Conservation (phyloP, 2,329 filamentous ascomycete genomes). For the Apiospora saccharicola region DNA sequence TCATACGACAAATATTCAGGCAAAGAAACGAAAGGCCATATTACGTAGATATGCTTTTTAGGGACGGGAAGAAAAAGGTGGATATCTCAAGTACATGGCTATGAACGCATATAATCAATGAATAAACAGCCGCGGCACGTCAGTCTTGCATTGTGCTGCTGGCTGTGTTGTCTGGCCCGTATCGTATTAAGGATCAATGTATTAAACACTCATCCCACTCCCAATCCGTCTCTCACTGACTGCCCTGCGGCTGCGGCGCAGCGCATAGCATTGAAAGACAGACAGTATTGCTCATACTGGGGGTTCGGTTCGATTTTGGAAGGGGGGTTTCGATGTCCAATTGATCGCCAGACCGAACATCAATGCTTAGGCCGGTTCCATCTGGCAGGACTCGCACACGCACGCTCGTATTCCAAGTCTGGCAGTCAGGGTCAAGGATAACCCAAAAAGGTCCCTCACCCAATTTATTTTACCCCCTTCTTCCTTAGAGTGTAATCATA, state of each 20-base stretch:
- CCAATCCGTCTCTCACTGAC: conserved; percentile 2
- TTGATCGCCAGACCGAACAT: conserved; percentile 18
- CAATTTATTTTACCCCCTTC: conserved; percentile 20
- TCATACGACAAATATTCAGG: not conserved
- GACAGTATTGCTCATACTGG: conserved; percentile 1
- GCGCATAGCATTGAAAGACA: conserved; percentile 9
- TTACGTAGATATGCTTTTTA: not conserved
- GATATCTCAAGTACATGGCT: not conserved
- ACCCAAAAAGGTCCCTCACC: conserved; percentile 12
- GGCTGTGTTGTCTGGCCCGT: not conserved
- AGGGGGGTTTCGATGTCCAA: conserved; percentile 6
- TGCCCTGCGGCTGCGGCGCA: conserved; percentile 14
- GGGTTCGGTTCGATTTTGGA: conserved; percentile 15
- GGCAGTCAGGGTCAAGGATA: conserved; percentile 20
- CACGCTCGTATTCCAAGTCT: conserved; percentile 13
- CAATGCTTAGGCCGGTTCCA: conserved; percentile 21
- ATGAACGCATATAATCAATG: not conserved
- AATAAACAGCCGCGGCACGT: not conserved
- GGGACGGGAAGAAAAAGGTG: not conserved
- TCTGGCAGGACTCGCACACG: conserved; percentile 6
- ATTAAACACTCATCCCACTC: not conserved
- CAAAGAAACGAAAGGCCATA: not conserved
- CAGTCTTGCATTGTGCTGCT: not conserved
- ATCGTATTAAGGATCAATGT: conserved; percentile 19
- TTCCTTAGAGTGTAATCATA: conserved; percentile 8